These are phyloP conservation scores for Buxus sempervirens DNA, from an alignment of 164 flowering plant genomes.

Conservation along the genomic window DNA sequence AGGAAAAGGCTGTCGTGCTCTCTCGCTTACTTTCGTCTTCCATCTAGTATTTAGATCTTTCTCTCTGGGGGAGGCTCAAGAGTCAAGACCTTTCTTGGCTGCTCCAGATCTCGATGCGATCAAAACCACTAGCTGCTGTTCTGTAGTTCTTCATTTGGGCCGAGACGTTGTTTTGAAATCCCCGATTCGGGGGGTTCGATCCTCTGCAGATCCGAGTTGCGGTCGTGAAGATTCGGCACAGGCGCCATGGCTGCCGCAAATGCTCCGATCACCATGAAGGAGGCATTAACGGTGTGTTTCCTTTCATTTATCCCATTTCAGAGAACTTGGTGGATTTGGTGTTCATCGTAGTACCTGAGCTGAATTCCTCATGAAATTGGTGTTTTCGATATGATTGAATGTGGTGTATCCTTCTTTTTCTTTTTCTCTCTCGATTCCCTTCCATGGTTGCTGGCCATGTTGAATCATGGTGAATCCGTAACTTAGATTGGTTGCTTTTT, in stretches of 20 bases:
- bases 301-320: not conserved
- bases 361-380: not conserved
- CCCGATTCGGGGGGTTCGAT: constrained; percentile 14
- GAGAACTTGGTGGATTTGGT: not conserved
- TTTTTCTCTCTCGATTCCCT: not conserved
- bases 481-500: too few relatives aligned
- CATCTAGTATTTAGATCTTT: constrained; percentile 17
- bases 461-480: not conserved
- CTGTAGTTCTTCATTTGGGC: not conserved
- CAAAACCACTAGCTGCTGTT: constrained; percentile 6
- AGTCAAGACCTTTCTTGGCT: too few relatives aligned
- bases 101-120: constrained; percentile 41
- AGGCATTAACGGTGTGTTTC: constrained; percentile 67
- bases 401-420: not conserved
- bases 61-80: too few relatives aligned
- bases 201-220: constrained; percentile 19
- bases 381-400: not conserved
- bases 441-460: not conserved
- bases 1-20: not conserved
- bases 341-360: constrained; percentile 2
- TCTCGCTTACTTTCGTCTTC: constrained; percentile 2
- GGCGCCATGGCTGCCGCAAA: constrained; percentile 92
- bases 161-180: not conserved
- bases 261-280: constrained; percentile 97
- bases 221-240: constrained; percentile 26